Percentiles rank a stretch among this genome's conserved stretches.
Evolutionary conservation across 805 yeast genomes (phyloP).

Genomic region (Blastobotrys parvus): DNA sequence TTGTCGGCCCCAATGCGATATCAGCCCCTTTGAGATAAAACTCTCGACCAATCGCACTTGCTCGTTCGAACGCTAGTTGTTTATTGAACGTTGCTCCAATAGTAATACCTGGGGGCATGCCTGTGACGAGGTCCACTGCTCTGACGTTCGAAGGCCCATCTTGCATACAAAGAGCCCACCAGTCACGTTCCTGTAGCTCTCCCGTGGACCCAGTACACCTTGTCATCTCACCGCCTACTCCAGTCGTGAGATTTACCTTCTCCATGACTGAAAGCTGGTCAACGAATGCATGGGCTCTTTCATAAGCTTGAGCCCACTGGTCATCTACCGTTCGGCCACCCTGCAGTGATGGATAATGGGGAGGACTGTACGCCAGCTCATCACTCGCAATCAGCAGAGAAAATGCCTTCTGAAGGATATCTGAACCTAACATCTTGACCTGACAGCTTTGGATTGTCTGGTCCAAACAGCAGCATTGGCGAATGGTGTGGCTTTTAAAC

Average conservation of each 20-base stretch:
- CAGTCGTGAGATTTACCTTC: slow-evolving; percentile 53
- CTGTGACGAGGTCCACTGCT: slow-evolving; percentile 43
- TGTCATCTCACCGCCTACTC: too few relatives aligned
- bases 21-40: slow-evolving; percentile 45
- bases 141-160: slow-evolving; percentile 57
- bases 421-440: too few relatives aligned
- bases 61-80: slow-evolving; percentile 41
- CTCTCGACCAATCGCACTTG: slow-evolving; percentile 48
- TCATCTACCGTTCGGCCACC: slow-evolving; percentile 21
- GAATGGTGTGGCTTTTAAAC: too few relatives aligned
- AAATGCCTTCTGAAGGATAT: too few relatives aligned
- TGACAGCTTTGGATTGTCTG: too few relatives aligned
- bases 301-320: slow-evolving; percentile 50
- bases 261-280: slow-evolving; percentile 48
- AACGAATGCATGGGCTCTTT: slow-evolving; percentile 45
- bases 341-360: slow-evolving; percentile 14
- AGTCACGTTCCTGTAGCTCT: slow-evolving; percentile 40
- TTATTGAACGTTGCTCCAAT: slow-evolving; percentile 50
- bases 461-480: too few relatives aligned
- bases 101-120: slow-evolving; percentile 50
- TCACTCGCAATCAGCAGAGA: too few relatives aligned
- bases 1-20: slow-evolving; percentile 44
- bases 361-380: too few relatives aligned
- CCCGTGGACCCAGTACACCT: slow-evolving; percentile 47
- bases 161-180: slow-evolving; percentile 47